Percentiles rank a stretch among this genome's conserved stretches.
Evolutionary conservation across 2,329 filamentous ascomycete genomes (phyloP).

Genomic region (Ceratocystis cubensis): DNA sequence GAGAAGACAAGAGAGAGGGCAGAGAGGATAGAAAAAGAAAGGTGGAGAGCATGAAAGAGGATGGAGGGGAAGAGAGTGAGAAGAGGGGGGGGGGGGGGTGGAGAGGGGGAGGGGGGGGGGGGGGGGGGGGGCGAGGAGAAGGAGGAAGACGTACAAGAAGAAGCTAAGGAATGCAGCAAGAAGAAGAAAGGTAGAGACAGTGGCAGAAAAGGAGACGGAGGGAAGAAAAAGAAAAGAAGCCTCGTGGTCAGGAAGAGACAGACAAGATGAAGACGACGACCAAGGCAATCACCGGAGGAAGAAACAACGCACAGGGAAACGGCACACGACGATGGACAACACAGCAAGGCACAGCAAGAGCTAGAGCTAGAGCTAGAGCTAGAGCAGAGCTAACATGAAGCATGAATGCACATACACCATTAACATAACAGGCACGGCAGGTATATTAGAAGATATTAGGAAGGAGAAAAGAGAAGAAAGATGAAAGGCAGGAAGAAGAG

Average conservation of each 20-base stretch:
- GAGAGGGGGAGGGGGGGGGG: too few species aligned
- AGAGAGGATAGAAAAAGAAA: too few species aligned
- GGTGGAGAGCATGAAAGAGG: too few species aligned
- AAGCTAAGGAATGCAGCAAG: neutral
- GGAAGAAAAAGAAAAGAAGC: neutral
- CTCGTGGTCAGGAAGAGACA: neutral
- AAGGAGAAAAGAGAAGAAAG: too few species aligned
- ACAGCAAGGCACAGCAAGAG: neutral
- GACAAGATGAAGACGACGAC: neutral
- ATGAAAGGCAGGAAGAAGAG: too few species aligned
- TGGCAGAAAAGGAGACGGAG: neutral
- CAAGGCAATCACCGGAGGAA: neutral
- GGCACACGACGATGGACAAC: neutral
- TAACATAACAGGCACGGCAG: too few species aligned
- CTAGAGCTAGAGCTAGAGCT: neutral
- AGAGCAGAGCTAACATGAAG: neutral
- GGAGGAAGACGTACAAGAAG: neutral
- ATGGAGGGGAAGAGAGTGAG: too few species aligned
- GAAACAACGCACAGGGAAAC: neutral
- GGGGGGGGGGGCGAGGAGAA: neutral
- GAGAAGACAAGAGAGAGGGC: too few species aligned
- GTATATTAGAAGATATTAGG: too few species aligned
- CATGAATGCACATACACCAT: too few species aligned
- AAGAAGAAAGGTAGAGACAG: neutral
- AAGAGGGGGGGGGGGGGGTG: too few species aligned